phyloP scores from a whole-genome alignment of 139 green algal species.

The Volvox africanus region DNA sequence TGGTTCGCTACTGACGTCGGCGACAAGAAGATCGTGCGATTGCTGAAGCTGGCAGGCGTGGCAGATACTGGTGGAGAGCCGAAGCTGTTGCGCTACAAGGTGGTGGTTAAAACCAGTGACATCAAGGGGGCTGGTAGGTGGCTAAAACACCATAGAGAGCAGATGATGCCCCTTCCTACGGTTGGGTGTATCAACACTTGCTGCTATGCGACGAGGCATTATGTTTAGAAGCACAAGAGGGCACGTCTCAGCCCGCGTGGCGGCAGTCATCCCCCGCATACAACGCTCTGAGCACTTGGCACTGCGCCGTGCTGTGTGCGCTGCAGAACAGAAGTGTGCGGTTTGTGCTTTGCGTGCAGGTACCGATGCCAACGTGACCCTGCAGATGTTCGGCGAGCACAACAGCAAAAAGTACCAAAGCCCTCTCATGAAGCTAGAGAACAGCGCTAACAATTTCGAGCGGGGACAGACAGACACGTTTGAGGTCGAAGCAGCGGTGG shows the following conservation, averaged over 20 bases:
- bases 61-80: not conserved
- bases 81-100: slow-evolving; percentile 52
- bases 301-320: not conserved
- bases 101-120: slow-evolving; percentile 58
- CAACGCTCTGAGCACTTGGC: too few species aligned
- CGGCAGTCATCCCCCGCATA: too few species aligned
- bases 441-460: slow-evolving; percentile 69
- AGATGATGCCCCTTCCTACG: too few species aligned
- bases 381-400: slow-evolving; percentile 57
- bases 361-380: slow-evolving; percentile 62
- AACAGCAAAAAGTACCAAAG: slow-evolving; percentile 44
- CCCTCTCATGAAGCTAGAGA: slow-evolving; percentile 16
- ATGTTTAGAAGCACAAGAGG: too few species aligned
- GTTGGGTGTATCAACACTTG: too few species aligned
- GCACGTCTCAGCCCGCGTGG: too few species aligned
- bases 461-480: slow-evolving; percentile 50
- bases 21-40: slow-evolving; percentile 55
- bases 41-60: slow-evolving; percentile 17
- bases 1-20: slow-evolving; percentile 59
- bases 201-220: too few species aligned
- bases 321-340: not conserved
- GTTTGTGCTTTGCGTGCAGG: slow-evolving; percentile 21
- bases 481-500: slow-evolving; percentile 48
- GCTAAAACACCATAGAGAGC: not conserved
- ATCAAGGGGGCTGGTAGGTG: slow-evolving; percentile 51